A percentile compares a stretch with the other conserved stretches of the same genome.
Evolutionary conservation across 371 early-diverging fungal genomes (phyloP).

Genomic region (Dentiscutata heterogama): DNA sequence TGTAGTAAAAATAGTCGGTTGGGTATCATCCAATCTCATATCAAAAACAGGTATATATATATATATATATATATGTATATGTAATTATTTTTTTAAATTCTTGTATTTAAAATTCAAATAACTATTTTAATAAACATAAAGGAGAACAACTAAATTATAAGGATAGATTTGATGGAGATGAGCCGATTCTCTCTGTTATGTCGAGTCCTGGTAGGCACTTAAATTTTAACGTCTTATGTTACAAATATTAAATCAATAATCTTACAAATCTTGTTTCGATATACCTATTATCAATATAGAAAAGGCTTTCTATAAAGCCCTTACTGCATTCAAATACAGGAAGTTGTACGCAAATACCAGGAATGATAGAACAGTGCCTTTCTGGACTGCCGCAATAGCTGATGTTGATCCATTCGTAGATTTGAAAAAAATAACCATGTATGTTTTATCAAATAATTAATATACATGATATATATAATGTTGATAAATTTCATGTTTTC

Average conservation of each 20-base stretch:
- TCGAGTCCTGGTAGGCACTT: slow-evolving; percentile 66
- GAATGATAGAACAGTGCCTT: slow-evolving; percentile 78
- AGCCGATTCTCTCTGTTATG: slow-evolving; percentile 66
- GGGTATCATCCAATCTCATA: slow-evolving; percentile 58
- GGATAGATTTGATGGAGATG: slow-evolving; percentile 56
- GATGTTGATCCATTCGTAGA: slow-evolving; percentile 61
- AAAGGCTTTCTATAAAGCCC: slow-evolving; percentile 61
- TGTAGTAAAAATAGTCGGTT: slow-evolving; percentile 62
- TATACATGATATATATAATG: not conserved
- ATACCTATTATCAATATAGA: slow-evolving; percentile 31
- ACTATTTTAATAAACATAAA: slow-evolving; percentile 14
- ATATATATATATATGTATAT: not conserved
- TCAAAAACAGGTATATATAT: slow-evolving; percentile 61
- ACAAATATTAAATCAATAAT: not conserved
- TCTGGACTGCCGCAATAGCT: slow-evolving; percentile 72
- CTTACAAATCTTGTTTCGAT: slow-evolving; percentile 35
- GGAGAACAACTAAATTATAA: slow-evolving; percentile 66
- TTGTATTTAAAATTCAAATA: not conserved
- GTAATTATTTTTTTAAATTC: slow-evolving; percentile 44
- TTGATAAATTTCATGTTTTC: not conserved
- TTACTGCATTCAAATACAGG: slow-evolving; percentile 62
- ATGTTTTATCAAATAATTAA: slow-evolving; percentile 46
- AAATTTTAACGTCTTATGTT: not conserved
- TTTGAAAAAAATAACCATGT: slow-evolving; percentile 58
- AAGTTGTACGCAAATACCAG: slow-evolving; percentile 72